A percentile compares a stretch with the other conserved stretches of the same genome.
These are phyloP conservation scores for Astragalus glycyphyllos DNA, from an alignment of 306 rosid species.

Conservation along the genomic window DNA sequence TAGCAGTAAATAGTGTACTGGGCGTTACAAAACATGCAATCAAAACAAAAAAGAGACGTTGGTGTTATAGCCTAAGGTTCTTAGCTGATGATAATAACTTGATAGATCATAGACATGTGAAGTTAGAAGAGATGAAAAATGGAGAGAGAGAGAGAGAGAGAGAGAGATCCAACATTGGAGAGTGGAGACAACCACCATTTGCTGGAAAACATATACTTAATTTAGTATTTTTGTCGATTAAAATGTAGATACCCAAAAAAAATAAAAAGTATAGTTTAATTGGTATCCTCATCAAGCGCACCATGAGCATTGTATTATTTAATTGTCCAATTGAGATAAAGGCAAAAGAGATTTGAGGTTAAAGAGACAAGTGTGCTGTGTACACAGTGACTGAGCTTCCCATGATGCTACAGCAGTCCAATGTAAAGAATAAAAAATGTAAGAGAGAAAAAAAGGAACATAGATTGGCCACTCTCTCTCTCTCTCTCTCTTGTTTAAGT, in stretches of 20 bases:
- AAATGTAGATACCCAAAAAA: conserved; percentile 12
- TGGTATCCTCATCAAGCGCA: conserved; percentile 43
- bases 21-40: conserved; percentile 44
- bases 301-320: conserved; percentile 36
- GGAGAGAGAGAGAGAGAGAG: conserved; percentile 45
- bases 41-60: conserved; percentile 42
- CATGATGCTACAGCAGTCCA: conserved; percentile 47
- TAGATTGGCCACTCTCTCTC: neutral
- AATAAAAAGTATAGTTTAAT: conserved; percentile 28
- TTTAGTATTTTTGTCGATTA: conserved; percentile 44
- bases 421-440: conserved; percentile 33
- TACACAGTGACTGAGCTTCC: conserved; percentile 43
- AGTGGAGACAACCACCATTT: conserved; percentile 51
- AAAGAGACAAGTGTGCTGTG: conserved; percentile 24
- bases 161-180: conserved; percentile 47
- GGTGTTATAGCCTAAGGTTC: conserved; percentile 26
- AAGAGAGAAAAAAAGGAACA: conserved; percentile 17
- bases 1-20: conserved; percentile 38
- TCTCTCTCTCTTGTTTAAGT: conserved; percentile 3
- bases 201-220: conserved; percentile 48
- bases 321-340: conserved; percentile 34
- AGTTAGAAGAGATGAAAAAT: neutral
- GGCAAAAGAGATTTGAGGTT: conserved; percentile 2
- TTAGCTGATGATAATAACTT: neutral
- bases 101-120: conserved; percentile 22